A percentile compares a stretch with the other conserved stretches of the same genome.
phyloP scores from a whole-genome alignment of 1,139 yeast species.

The Kodamaea fungicola region DNA sequence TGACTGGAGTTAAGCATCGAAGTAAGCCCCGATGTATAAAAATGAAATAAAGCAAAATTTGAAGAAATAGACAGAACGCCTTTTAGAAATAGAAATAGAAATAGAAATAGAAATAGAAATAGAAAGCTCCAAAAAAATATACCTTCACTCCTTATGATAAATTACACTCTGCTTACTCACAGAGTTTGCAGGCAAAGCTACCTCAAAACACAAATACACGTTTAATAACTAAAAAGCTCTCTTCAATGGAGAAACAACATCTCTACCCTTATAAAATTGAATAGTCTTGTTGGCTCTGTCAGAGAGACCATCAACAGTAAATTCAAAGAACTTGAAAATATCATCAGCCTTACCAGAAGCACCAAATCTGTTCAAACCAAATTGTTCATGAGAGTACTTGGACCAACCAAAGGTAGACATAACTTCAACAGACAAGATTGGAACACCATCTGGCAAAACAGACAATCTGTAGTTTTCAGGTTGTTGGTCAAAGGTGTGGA shows the following conservation, averaged over 20 bases:
- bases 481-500: slow-evolving; percentile 86
- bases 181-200: no score
- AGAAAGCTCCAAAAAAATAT: no score
- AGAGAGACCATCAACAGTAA: slow-evolving; percentile 93
- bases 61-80: no score
- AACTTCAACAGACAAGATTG: slow-evolving; percentile 93
- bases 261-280: slow-evolving; percentile 78
- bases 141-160: no score
- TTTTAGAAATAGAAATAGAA: no score
- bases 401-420: slow-evolving; percentile 92
- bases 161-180: no score
- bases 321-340: slow-evolving; percentile 80
- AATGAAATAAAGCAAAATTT: no score
- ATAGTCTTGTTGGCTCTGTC: slow-evolving; percentile 78
- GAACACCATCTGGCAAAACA: slow-evolving; percentile 92
- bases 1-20: no score
- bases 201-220: no score
- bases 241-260: slow-evolving; percentile 72
- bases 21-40: no score
- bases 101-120: no score
- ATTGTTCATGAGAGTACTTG: slow-evolving; percentile 94
- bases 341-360: slow-evolving; percentile 91
- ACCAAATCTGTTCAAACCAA: slow-evolving; percentile 96
- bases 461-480: slow-evolving; percentile 72
- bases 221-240: slow-evolving; percentile 55